These are phyloP conservation scores for Aspergillus unguis DNA, from an alignment of 2,329 filamentous ascomycete genomes.

Conservation along the genomic window DNA sequence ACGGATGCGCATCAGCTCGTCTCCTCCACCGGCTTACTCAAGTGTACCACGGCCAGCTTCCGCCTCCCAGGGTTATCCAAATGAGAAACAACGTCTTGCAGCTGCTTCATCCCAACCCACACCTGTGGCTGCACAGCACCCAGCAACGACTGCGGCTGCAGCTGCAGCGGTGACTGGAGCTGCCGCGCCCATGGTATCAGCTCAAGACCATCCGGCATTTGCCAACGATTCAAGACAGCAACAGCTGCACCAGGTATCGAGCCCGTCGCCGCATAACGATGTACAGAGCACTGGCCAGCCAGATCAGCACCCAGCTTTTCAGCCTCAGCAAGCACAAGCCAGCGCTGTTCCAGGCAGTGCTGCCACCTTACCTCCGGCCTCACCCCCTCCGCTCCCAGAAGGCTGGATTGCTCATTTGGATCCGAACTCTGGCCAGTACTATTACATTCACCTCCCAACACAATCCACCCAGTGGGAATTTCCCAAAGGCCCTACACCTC, in stretches of 20 bases:
- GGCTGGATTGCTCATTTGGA: slow-evolving; percentile 98
- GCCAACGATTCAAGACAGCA: slow-evolving; percentile 70
- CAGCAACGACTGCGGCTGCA: slow-evolving; percentile 14
- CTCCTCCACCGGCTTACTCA: slow-evolving; percentile 93
- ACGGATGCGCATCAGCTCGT: slow-evolving; percentile 73
- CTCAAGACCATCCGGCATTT: slow-evolving; percentile 75
- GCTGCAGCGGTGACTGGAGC: slow-evolving; percentile 14
- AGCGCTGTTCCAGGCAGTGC: slow-evolving; percentile 37
- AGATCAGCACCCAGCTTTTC: slow-evolving; percentile 20
- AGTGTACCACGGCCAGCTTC: slow-evolving; percentile 57
- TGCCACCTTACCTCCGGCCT: slow-evolving; percentile 62
- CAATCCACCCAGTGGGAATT: slow-evolving; percentile 99
- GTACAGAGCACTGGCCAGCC: slow-evolving; percentile 21
- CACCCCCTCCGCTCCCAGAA: slow-evolving; percentile 89
- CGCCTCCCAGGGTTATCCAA: slow-evolving; percentile 61
- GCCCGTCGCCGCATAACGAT: slow-evolving; percentile 36
- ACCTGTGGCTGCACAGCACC: slow-evolving; percentile 23
- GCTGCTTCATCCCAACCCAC: slow-evolving; percentile 18
- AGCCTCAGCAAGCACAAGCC: slow-evolving; percentile 34
- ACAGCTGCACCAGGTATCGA: slow-evolving; percentile 15
- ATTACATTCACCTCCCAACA: slow-evolving; percentile 93
- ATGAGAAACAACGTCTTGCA: slow-evolving; percentile 67
- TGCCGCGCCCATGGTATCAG: slow-evolving; percentile 32
- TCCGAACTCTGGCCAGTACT: slow-evolving; percentile 94
- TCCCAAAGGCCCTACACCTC: slow-evolving; percentile 87